Percentiles rank a stretch among this genome's conserved stretches.
phyloP scores from a whole-genome alignment of 1,139 yeast species.

The Pichia sp. region DNA sequence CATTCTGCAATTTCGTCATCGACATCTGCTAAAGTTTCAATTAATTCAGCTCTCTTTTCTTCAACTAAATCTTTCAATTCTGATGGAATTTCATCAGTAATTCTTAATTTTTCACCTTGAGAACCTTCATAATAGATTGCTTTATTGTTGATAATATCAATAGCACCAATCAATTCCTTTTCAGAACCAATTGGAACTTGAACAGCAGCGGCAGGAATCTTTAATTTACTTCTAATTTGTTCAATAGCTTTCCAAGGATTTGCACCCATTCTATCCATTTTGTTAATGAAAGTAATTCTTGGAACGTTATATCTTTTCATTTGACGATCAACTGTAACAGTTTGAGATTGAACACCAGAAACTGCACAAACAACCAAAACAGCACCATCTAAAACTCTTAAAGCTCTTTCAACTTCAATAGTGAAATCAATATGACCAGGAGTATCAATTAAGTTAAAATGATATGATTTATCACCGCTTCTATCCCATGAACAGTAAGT shows the following conservation, averaged over 20 bases:
- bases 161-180: constrained; percentile 75
- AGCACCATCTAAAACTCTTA: constrained; percentile 96
- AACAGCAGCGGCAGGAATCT: constrained; percentile 93
- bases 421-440: constrained; percentile 99
- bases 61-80: constrained; percentile 68
- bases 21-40: constrained; percentile 94
- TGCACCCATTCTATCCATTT: constrained; percentile 99
- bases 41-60: constrained; percentile 73
- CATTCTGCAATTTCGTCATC: constrained; percentile 96
- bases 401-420: constrained; percentile 95
- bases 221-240: constrained; percentile 78
- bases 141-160: constrained; percentile 80
- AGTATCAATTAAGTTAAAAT: constrained; percentile 91
- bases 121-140: constrained; percentile 85
- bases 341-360: constrained; percentile 96
- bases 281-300: constrained; percentile 89
- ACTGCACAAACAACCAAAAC: constrained; percentile 98
- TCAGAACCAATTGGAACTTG: constrained; percentile 98
- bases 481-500: constrained; percentile 96
- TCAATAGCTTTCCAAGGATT: constrained; percentile 93
- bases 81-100: constrained; percentile 61
- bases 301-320: constrained; percentile 98
- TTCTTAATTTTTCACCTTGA: constrained; percentile 74
- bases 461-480: constrained; percentile 50
- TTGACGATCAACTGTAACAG: constrained; percentile 97